A percentile compares a stretch with the other conserved stretches of the same genome.
Conservation (phyloP, 257 asterid species). For the Salvia miltiorrhiza region DNA sequence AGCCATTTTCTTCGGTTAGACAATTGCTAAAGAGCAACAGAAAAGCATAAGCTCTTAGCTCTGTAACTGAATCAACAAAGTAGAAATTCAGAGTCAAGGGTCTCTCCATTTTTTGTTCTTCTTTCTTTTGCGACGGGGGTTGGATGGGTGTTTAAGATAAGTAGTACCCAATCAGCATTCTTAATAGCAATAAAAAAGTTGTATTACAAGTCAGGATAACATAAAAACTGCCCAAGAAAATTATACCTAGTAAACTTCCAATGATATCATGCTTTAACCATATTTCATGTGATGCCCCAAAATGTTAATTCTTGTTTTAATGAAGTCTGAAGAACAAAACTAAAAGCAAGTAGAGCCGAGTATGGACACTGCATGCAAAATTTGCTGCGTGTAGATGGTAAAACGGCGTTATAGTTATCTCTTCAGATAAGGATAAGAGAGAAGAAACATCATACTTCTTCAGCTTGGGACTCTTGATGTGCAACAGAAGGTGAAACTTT, state of each 20-base stretch:
- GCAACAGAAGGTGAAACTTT: conserved; percentile 13
- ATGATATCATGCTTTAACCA: not conserved
- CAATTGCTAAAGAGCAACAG: not conserved
- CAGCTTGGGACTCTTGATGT: conserved; percentile 27
- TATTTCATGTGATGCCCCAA: not conserved
- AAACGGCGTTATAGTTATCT: not conserved
- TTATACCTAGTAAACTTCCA: not conserved
- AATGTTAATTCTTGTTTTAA: not conserved
- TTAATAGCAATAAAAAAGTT: too few species aligned
- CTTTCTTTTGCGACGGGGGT: too few species aligned
- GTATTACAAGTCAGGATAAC: not conserved
- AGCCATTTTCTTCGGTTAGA: not conserved
- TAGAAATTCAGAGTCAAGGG: too few species aligned
- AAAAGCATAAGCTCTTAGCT: not conserved
- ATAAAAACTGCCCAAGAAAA: not conserved
- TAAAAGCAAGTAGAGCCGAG: not conserved
- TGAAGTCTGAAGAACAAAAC: not conserved
- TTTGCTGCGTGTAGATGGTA: not conserved
- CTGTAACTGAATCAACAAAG: too few species aligned
- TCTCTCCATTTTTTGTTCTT: too few species aligned
- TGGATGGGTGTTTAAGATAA: too few species aligned
- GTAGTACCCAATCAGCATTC: too few species aligned
- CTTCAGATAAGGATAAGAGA: not conserved
- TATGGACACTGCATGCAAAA: not conserved
- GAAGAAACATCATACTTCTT: conserved; percentile 31